Evolutionary conservation across 768 basidiomycete species (phyloP).

Genomic region (Suillus spraguei): DNA sequence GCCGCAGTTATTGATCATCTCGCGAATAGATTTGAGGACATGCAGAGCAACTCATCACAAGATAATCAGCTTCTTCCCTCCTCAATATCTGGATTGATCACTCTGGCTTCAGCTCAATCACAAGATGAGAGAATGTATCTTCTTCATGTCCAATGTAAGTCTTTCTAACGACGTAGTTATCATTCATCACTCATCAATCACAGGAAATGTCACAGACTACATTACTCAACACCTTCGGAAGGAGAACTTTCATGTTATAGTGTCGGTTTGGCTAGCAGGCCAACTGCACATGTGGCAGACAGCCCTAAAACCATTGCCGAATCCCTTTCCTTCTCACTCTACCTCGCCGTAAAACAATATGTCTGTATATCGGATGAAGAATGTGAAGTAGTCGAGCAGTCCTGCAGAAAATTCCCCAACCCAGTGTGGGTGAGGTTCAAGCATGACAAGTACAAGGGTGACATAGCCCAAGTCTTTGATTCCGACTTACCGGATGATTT

Average conservation of each 20-base stretch:
- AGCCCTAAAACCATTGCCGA: background rate
- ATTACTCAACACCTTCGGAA: background rate
- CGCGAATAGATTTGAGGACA: background rate
- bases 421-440: background rate
- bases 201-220: background rate
- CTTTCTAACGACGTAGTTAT: background rate
- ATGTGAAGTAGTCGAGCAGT: background rate
- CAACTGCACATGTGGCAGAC: background rate
- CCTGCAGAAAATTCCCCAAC: background rate
- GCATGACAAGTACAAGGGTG: background rate
- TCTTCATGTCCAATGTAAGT: background rate
- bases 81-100: background rate
- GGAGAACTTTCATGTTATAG: background rate
- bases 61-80: background rate
- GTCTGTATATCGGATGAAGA: background rate
- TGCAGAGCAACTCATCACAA: background rate
- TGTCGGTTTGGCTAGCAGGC: background rate
- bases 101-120: background rate
- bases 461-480: background rate
- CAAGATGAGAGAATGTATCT: background rate
- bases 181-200: background rate
- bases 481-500: background rate
- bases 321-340: background rate
- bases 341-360: background rate
- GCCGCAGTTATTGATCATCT: background rate